Conservation (phyloP, 2,329 filamentous ascomycete species). For the Aspergillus tubingensis region DNA sequence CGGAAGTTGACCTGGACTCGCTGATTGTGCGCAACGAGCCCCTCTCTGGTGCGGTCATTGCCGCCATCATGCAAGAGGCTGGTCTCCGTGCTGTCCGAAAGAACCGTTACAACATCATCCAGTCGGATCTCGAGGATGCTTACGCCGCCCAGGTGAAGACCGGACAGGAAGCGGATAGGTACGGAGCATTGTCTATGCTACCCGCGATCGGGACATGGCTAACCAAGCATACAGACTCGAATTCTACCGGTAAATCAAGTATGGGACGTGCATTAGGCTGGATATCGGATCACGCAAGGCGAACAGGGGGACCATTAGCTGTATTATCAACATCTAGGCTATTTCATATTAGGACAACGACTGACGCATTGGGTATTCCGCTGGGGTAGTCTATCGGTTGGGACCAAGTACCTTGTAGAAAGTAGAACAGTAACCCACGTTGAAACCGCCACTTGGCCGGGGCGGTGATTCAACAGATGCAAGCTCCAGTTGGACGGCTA, state of each 20-base stretch:
- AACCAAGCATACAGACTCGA: constrained; percentile 69
- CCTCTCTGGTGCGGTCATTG: constrained; percentile 90
- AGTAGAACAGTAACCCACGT: background rate
- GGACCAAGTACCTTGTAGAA: background rate
- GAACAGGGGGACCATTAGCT: constrained; percentile 27
- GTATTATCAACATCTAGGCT: constrained; percentile 32
- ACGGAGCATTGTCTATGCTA: constrained; percentile 24
- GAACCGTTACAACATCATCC: constrained; percentile 99
- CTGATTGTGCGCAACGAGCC: constrained; percentile 97
- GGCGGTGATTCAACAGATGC: background rate
- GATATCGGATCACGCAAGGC: constrained; percentile 22
- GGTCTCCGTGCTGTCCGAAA: constrained; percentile 91
- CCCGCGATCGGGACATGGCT: constrained; percentile 42
- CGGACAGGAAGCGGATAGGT: constrained; percentile 66
- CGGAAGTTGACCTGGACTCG: constrained; percentile 94
- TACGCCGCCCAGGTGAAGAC: constrained; percentile 97
- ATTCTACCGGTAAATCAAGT: constrained; percentile 69
- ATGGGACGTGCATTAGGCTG: constrained; percentile 10
- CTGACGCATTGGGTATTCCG: constrained; percentile 9
- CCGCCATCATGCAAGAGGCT: constrained; percentile 98
- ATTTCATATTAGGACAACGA: constrained; percentile 22
- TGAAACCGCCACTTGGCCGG: background rate
- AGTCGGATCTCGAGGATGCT: constrained; percentile 92
- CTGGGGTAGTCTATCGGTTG: background rate
- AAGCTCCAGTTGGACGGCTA: background rate